Percentiles rank a stretch among this genome's conserved stretches.
These are phyloP conservation scores for Bryum argenteum DNA, from an alignment of 225 moss, liverwort and hornwort genomes.

Conservation along the genomic window DNA sequence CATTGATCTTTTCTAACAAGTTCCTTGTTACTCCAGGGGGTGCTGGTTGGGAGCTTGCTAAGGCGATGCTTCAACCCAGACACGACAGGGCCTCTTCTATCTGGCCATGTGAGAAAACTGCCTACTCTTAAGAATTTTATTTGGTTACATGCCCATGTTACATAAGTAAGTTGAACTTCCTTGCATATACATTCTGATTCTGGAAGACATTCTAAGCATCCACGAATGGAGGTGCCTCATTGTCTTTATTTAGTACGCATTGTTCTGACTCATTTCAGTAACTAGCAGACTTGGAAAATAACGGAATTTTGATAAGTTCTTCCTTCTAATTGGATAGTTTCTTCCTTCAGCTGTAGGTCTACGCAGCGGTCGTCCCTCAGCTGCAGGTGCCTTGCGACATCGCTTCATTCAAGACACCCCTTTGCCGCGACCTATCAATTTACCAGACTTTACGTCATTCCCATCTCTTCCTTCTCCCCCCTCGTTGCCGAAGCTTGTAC, in stretches of 20 bases:
- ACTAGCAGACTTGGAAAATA: constrained; percentile 11
- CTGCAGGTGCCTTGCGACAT: constrained; percentile 79
- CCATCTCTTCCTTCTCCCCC: constrained; percentile 38
- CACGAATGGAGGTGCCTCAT: constrained; percentile 7
- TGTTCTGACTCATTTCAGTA: constrained; percentile 9
- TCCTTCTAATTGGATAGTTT: constrained; percentile 25
- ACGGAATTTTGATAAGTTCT: constrained; percentile 22
- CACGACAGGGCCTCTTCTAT: constrained; percentile 63
- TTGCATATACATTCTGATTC: constrained; percentile 15
- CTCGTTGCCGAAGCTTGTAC: constrained; percentile 24
- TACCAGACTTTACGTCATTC: constrained; percentile 46
- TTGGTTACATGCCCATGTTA: not conserved
- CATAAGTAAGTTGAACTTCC: not conserved
- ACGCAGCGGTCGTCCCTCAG: constrained; percentile 85
- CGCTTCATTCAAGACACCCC: constrained; percentile 63
- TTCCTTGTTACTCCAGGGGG: constrained; percentile 53
- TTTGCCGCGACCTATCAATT: constrained; percentile 36
- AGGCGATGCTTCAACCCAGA: constrained; percentile 81
- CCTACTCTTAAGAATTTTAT: constrained; percentile 1
- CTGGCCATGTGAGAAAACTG: constrained; percentile 72
- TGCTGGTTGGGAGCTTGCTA: constrained; percentile 97
- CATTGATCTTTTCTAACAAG: constrained; percentile 17
- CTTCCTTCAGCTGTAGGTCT: constrained; percentile 55
- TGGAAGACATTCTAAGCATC: constrained; percentile 10
- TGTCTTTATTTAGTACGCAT: constrained; percentile 13